Evolutionary conservation across 345 rosid species (phyloP).

Genomic region (Hypericum perforatum): DNA sequence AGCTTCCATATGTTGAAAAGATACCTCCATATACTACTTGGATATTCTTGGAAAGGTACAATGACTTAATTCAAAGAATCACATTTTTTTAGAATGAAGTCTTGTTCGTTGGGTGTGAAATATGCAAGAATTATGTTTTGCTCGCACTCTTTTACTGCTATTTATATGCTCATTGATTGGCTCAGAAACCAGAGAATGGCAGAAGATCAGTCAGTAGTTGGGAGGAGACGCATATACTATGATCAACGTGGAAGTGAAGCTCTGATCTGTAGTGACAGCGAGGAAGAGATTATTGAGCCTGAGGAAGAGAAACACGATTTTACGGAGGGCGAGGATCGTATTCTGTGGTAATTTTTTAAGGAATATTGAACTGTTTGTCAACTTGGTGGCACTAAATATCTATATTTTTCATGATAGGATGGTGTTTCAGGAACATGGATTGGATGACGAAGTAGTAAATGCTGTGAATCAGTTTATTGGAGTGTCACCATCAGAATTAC

Average conservation of each 20-base stretch:
- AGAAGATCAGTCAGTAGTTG: conserved; percentile 97
- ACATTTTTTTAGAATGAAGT: no score
- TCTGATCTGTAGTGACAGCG: conserved; percentile 89
- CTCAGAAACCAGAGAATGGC: conserved; percentile 95
- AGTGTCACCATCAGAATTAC: conserved; percentile 48
- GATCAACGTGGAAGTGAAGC: conserved; percentile 94
- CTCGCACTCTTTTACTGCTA: no score
- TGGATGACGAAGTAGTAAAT: conserved; percentile 56
- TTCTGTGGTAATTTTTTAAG: conserved; percentile 64
- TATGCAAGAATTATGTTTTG: conserved; percentile 18
- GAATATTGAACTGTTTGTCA: neutral
- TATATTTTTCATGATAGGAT: conserved; percentile 42
- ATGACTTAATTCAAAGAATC: conserved; percentile 1
- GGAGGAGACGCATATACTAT: conserved; percentile 95
- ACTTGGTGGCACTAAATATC: neutral
- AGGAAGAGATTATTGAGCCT: conserved; percentile 69
- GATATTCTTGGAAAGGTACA: conserved; percentile 90
- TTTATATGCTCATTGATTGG: neutral
- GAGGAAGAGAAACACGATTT: conserved; percentile 81
- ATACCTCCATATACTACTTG: conserved; percentile 91
- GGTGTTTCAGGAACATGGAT: conserved; percentile 64
- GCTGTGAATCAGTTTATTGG: conserved; percentile 60
- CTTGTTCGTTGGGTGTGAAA: conserved; percentile 1
- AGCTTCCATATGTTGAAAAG: conserved; percentile 58
- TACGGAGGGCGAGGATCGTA: conserved; percentile 71